phyloP scores from a whole-genome alignment of 768 basidiomycete species.

The Leccinum barrowsii region DNA sequence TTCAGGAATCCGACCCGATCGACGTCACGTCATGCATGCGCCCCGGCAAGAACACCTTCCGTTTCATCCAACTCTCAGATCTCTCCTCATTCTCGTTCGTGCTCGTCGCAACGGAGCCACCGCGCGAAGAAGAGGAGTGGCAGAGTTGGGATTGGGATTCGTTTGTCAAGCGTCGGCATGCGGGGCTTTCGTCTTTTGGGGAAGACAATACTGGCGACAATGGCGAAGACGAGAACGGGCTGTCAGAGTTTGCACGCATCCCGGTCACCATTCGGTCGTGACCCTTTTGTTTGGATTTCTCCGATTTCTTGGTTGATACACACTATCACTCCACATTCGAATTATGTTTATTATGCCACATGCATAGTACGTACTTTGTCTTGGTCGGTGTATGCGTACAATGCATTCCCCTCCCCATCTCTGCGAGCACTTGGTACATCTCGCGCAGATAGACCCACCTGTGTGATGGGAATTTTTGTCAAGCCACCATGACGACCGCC shows the following conservation, averaged over 20 bases:
- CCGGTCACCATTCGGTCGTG: conserved; percentile 19
- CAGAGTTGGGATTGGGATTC: conserved; percentile 24
- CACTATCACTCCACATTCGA: neutral
- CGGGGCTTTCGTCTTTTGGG: neutral
- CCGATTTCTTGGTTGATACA: neutral
- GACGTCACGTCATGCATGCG: conserved; percentile 41
- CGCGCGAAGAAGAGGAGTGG: conserved; percentile 20
- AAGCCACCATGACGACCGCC: conserved; percentile 14
- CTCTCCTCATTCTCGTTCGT: conserved; percentile 43
- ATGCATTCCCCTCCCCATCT: neutral
- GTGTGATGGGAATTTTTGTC: neutral
- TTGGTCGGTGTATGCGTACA: neutral
- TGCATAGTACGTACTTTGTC: neutral
- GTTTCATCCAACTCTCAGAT: conserved; percentile 47
- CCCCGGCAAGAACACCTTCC: conserved; percentile 45
- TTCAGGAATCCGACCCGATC: conserved; percentile 31
- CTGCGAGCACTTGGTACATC: neutral
- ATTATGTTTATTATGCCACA: neutral
- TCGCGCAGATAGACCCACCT: neutral
- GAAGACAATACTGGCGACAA: neutral
- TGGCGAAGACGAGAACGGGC: neutral
- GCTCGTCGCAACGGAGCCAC: conserved; percentile 36
- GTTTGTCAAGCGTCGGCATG: neutral
- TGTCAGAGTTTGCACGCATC: conserved; percentile 21
- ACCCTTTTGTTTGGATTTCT: neutral